Percentiles rank a stretch among this genome's conserved stretches.
Evolutionary conservation across 352 stramenopile genomes (phyloP).

Genomic region (Globisporangium barbulae): DNA sequence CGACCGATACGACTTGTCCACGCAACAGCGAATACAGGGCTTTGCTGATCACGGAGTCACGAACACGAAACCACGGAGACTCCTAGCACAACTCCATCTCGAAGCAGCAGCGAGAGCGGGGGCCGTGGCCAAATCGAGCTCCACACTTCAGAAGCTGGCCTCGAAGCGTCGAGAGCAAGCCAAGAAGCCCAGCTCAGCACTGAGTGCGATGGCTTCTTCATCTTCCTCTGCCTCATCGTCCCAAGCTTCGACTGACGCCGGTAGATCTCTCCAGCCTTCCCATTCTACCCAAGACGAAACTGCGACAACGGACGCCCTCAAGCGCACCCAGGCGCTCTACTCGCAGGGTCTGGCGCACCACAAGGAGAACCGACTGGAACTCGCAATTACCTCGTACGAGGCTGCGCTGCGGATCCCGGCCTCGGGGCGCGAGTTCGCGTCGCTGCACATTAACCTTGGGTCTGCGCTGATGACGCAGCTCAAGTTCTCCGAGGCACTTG

Average conservation of each 20-base stretch:
- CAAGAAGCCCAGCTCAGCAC: conserved; percentile 7
- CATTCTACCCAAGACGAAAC: neutral
- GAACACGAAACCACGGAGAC: neutral
- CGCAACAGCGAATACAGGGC: neutral
- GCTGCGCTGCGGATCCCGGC: conserved; percentile 33
- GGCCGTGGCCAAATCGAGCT: neutral
- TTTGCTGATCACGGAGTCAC: neutral
- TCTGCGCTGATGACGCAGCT: conserved; percentile 46
- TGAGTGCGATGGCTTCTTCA: neutral
- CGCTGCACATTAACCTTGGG: conserved; percentile 66
- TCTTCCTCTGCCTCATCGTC: too few species aligned
- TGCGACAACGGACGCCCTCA: conserved; percentile 19
- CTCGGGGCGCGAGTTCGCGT: conserved; percentile 44
- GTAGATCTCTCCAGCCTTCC: neutral
- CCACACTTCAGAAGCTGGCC: neutral
- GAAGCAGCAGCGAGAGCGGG: neutral
- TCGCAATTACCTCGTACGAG: conserved; percentile 51
- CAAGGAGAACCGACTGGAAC: conserved; percentile 43
- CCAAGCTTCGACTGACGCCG: neutral
- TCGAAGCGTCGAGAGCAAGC: neutral
- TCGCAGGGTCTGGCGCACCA: conserved; percentile 57
- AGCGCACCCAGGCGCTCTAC: conserved; percentile 48
- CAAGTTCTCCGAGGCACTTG: conserved; percentile 33
- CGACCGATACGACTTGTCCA: neutral
- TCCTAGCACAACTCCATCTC: neutral